These are phyloP conservation scores for Citrullus mucosospermus DNA, from an alignment of 306 rosid species.

Conservation along the genomic window DNA sequence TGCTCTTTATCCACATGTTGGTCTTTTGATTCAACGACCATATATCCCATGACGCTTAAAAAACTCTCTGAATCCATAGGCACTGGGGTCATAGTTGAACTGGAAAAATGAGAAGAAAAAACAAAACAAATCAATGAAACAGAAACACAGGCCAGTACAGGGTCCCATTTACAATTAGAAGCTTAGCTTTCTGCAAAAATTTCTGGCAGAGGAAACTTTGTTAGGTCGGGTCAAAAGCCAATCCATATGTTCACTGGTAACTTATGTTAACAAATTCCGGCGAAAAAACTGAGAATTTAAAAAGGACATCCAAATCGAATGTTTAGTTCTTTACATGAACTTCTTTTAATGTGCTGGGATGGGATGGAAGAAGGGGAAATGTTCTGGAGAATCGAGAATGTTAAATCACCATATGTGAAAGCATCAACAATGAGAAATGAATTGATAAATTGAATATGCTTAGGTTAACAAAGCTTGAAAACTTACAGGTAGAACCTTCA, in stretches of 20 bases:
- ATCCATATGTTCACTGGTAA: neutral
- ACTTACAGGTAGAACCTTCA: conserved; percentile 87
- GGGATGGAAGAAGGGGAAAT: neutral
- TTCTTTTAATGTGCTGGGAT: neutral
- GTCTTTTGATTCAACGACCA: conserved; percentile 26
- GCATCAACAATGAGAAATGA: neutral
- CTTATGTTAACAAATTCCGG: neutral
- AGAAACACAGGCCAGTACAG: neutral
- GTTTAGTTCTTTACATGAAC: neutral
- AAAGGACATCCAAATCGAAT: neutral
- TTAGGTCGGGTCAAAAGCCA: neutral
- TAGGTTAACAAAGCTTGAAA: neutral
- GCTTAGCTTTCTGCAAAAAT: neutral
- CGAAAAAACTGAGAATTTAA: neutral
- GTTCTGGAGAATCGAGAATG: neutral
- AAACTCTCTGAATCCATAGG: conserved; percentile 86
- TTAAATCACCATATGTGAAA: neutral
- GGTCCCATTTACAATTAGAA: neutral
- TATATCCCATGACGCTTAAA: conserved; percentile 66
- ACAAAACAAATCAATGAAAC: conserved; percentile 10
- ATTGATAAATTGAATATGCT: neutral
- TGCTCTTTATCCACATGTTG: conserved; percentile 7
- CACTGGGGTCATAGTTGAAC: conserved; percentile 63
- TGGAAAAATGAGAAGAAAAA: conserved; percentile 23
- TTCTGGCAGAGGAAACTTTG: neutral